Conservation (phyloP, 2,329 filamentous ascomycete species). For the Hortaea werneckii region DNA sequence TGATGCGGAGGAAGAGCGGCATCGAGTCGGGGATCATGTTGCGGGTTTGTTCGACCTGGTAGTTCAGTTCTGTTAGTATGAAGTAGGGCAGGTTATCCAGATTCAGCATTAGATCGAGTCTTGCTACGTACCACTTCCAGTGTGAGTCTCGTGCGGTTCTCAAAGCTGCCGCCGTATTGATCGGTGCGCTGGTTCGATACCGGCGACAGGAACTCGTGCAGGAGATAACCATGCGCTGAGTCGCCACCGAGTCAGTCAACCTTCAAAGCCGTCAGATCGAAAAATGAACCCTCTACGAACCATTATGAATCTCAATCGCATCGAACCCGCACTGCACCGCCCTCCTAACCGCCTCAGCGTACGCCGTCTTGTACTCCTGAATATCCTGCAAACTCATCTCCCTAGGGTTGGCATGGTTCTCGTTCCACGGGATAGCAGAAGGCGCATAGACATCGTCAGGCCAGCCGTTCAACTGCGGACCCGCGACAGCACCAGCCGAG, state of each 20-base stretch:
- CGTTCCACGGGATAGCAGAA: constrained; percentile 51
- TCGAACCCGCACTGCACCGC: constrained; percentile 56
- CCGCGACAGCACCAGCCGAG: constrained; percentile 44
- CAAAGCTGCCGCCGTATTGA: constrained; percentile 34
- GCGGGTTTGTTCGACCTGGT: constrained; percentile 47
- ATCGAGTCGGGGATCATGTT: constrained; percentile 53
- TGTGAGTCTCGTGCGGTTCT: constrained; percentile 46
- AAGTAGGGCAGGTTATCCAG: neutral
- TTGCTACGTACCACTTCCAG: constrained; percentile 44
- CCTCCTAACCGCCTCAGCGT: constrained; percentile 50
- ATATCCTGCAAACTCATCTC: constrained; percentile 63
- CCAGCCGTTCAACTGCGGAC: constrained; percentile 41
- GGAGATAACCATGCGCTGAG: constrained; percentile 44
- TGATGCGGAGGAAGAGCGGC: constrained; percentile 64
- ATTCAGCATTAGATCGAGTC: neutral
- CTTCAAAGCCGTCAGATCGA: neutral
- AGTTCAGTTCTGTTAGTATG: neutral
- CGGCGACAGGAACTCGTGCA: constrained; percentile 35
- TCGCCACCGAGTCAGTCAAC: neutral
- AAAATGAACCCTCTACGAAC: constrained; percentile 38
- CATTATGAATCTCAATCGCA: constrained; percentile 68
- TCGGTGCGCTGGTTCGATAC: constrained; percentile 35
- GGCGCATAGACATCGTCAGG: constrained; percentile 45
- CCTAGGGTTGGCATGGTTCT: constrained; percentile 51
- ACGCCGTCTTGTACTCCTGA: constrained; percentile 51